A percentile compares a stretch with the other conserved stretches of the same genome.
phyloP scores from a whole-genome alignment of 208 protist genomes.

The Acanthamoeba triangularis region DNA sequence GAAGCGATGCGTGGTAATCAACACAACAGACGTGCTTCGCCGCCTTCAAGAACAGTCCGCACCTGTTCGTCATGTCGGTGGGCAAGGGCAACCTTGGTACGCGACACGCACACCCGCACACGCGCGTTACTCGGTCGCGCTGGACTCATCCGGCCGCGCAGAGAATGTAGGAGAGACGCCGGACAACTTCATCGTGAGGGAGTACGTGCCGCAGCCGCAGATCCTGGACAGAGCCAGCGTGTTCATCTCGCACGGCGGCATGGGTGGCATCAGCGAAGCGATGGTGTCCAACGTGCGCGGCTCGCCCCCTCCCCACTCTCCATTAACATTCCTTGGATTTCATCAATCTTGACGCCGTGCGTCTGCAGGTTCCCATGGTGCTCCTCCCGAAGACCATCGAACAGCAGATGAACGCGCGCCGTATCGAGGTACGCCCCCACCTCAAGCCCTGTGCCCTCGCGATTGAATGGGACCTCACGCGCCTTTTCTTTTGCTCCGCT shows the following conservation, averaged over 20 bases:
- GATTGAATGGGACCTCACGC: too few relatives aligned
- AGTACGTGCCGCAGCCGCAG: slow-evolving; percentile 32
- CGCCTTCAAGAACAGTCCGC: not conserved
- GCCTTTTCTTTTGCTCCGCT: too few relatives aligned
- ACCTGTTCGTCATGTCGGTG: not conserved
- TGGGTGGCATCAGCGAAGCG: slow-evolving; percentile 9
- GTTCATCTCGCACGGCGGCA: slow-evolving; percentile 5
- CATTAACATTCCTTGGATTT: too few relatives aligned
- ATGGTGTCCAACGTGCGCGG: not conserved
- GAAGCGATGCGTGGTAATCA: too few relatives aligned
- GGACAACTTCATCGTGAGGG: not conserved
- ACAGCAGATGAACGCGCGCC: slow-evolving; percentile 14
- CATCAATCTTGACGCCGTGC: not conserved
- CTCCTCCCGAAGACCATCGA: slow-evolving; percentile 14
- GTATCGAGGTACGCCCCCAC: not conserved
- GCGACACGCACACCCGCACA: not conserved
- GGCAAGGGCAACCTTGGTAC: slow-evolving; percentile 29
- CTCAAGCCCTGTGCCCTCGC: too few relatives aligned
- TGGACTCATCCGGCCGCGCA: not conserved
- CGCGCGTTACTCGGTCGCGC: too few relatives aligned
- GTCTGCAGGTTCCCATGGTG: not conserved
- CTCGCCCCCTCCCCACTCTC: too few relatives aligned
- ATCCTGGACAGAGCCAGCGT: not conserved
- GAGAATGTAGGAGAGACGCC: not conserved
- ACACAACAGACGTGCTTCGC: slow-evolving; percentile 6